Conservation (phyloP, 768 basidiomycete species). For the Suillus variegatus region DNA sequence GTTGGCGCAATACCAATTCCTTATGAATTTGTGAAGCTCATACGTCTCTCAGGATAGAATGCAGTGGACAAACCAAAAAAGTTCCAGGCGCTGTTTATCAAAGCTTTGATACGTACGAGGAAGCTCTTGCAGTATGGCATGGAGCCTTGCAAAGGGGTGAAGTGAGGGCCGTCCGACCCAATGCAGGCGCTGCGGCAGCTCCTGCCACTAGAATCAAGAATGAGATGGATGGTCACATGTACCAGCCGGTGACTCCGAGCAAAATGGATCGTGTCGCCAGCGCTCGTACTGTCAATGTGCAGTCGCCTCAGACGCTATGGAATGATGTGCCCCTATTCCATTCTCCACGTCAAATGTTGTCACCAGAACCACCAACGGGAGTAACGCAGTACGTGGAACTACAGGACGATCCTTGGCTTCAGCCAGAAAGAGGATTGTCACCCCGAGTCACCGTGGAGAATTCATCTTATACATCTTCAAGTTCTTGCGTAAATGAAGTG, state of each 20-base stretch:
- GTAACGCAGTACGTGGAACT: slow-evolving; percentile 24
- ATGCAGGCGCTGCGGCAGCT: slow-evolving; percentile 9
- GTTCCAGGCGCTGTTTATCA: slow-evolving; percentile 45
- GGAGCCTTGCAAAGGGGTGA: slow-evolving; percentile 31
- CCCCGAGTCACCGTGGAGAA: slow-evolving; percentile 20
- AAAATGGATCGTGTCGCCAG: slow-evolving; percentile 3
- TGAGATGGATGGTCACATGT: slow-evolving; percentile 1
- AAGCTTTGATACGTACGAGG: slow-evolving; percentile 42
- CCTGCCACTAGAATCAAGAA: slow-evolving; percentile 12
- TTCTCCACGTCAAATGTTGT: background rate
- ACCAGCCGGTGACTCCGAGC: background rate
- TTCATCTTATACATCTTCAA: slow-evolving; percentile 19
- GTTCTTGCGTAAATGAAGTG: slow-evolving; percentile 6
- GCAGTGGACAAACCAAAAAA: slow-evolving; percentile 41
- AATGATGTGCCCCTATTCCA: slow-evolving; percentile 8
- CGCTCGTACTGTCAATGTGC: slow-evolving; percentile 5
- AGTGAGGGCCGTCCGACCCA: slow-evolving; percentile 17
- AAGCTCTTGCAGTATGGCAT: slow-evolving; percentile 38
- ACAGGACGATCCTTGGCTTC: slow-evolving; percentile 15
- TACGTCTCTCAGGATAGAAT: slow-evolving; percentile 44
- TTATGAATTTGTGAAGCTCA: slow-evolving; percentile 13
- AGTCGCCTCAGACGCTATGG: slow-evolving; percentile 14
- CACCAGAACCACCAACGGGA: slow-evolving; percentile 28
- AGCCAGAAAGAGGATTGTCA: slow-evolving; percentile 11
- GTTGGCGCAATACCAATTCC: slow-evolving; percentile 30